phyloP scores from a whole-genome alignment of 371 early-diverging fungal species.

The Mucor circinelloides region DNA sequence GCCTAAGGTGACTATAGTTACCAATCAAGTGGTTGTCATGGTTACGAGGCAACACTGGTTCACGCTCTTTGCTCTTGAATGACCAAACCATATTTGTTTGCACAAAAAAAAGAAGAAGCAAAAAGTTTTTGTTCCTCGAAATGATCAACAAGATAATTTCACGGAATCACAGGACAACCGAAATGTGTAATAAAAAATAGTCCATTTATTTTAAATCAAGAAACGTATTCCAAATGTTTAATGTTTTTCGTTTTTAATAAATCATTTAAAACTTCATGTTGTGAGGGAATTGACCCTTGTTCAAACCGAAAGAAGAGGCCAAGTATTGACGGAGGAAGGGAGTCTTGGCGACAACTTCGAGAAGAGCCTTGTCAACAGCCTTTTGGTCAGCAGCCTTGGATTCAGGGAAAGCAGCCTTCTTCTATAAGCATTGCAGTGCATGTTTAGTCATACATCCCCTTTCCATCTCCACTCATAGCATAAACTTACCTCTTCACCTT shows the following conservation, averaged over 20 bases:
- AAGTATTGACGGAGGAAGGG: conserved; percentile 89
- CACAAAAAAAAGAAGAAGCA: not conserved
- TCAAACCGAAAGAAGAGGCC: conserved; percentile 80
- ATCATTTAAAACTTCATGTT: conserved; percentile 84
- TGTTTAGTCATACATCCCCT: not conserved
- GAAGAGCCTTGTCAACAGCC: conserved; percentile 81
- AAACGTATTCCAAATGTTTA: conserved; percentile 2
- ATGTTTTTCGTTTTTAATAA: conserved; percentile 15
- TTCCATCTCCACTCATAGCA: not conserved
- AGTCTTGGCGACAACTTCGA: conserved; percentile 81
- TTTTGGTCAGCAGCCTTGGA: conserved; percentile 85
- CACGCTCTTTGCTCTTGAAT: not conserved
- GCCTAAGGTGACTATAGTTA: not conserved
- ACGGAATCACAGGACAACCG: not conserved
- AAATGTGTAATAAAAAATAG: not conserved
- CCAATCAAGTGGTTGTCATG: not conserved
- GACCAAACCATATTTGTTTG: conserved; percentile 2
- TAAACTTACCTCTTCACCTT: conserved; percentile 60
- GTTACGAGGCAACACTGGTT: not conserved
- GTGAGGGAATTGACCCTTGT: conserved; percentile 96
- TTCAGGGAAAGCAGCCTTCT: conserved; percentile 72
- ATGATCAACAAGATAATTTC: no score
- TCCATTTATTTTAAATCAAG: conserved; percentile 1
- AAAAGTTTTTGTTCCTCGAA: not conserved
- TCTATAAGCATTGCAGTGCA: conserved; percentile 15